Conservation (phyloP, 768 basidiomycete species). For the Xerocomellus amylosporus region DNA sequence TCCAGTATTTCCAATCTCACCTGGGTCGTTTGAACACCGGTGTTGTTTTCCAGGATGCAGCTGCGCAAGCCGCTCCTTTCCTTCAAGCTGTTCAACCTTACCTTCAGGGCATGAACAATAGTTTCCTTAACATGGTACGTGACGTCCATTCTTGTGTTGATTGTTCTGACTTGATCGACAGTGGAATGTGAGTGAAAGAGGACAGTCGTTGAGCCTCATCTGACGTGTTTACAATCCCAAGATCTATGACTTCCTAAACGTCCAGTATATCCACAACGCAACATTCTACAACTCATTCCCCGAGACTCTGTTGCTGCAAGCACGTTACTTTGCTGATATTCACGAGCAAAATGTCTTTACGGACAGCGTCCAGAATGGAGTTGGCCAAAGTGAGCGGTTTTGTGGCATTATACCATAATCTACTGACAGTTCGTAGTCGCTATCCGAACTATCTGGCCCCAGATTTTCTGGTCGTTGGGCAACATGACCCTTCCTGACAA, state of each 20-base stretch:
- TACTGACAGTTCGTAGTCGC: slow-evolving; percentile 50
- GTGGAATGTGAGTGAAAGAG: slow-evolving; percentile 64
- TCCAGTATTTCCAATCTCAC: slow-evolving; percentile 30
- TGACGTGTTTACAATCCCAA: slow-evolving; percentile 23
- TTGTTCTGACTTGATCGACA: slow-evolving; percentile 29
- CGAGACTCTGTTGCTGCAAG: slow-evolving; percentile 65
- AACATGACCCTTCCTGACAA: slow-evolving; percentile 73
- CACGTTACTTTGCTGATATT: slow-evolving; percentile 70
- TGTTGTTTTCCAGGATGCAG: slow-evolving; percentile 49
- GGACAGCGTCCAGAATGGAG: slow-evolving; percentile 49
- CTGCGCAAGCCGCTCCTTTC: slow-evolving; percentile 58
- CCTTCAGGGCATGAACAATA: slow-evolving; percentile 59
- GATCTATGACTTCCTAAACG: slow-evolving; percentile 77
- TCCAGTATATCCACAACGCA: slow-evolving; percentile 75
- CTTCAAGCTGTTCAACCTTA: slow-evolving; percentile 63
- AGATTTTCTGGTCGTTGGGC: slow-evolving; percentile 68
- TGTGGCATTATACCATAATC: not conserved
- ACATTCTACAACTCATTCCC: slow-evolving; percentile 73
- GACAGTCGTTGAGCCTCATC: not conserved
- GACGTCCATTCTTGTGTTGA: not conserved
- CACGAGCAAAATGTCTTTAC: slow-evolving; percentile 77
- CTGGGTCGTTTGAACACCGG: slow-evolving; percentile 22
- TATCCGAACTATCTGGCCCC: slow-evolving; percentile 70
- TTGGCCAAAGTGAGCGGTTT: slow-evolving; percentile 68
- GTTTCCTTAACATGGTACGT: slow-evolving; percentile 66